Evolutionary conservation across 2,329 filamentous ascomycete species (phyloP), one percentile per base, ranked within the genome.

Genomic region (Arthroderma uncinatum): DNA sequence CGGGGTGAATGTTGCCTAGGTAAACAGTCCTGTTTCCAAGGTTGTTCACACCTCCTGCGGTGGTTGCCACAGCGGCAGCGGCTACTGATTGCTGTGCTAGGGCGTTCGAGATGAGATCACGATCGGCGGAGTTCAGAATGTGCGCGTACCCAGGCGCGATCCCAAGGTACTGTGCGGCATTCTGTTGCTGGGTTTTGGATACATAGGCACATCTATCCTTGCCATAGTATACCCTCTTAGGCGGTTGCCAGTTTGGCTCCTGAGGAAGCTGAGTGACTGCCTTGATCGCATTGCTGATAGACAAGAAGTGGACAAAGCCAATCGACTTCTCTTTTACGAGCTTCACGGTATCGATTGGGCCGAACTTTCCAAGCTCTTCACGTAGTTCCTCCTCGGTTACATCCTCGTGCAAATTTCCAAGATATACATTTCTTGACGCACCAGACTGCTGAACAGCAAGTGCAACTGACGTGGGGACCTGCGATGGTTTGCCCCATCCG

Each of bases 131-230:
- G 65, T 95, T 97, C 63, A 98, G 79, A 72, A 96, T 92, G 71
- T 97, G 91, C 19, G 93, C 91, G 68, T 97, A 96, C 28, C 92
- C 92, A 37, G 93, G 93, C 19, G 93, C 90, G 66, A 98, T 98
- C 57, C 93, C 93, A 23, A 98, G 81, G 71, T 97, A 98, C 74
- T 98, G 93, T 34, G 93, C 93, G 6, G 93, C 93, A 67, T 98
- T 98, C 74, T 98, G 93, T 76, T 98, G 93, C 75, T 98, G 93
- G 0, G 93, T 98, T 81, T 98, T 98, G 59, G 93, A 98, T 55
- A 98, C 92, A 67, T 98, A 98, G 16, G 93, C 93, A 68, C 93
- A 98, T 61, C 93, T 84, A 71, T 98, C 93, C 78, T 98, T 98
- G 73, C 93, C 93, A 67, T 98, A 98, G 80, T 95, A 97, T 9